Conservation (phyloP, 2,329 filamentous ascomycete species). For the Botrytis fabae region DNA sequence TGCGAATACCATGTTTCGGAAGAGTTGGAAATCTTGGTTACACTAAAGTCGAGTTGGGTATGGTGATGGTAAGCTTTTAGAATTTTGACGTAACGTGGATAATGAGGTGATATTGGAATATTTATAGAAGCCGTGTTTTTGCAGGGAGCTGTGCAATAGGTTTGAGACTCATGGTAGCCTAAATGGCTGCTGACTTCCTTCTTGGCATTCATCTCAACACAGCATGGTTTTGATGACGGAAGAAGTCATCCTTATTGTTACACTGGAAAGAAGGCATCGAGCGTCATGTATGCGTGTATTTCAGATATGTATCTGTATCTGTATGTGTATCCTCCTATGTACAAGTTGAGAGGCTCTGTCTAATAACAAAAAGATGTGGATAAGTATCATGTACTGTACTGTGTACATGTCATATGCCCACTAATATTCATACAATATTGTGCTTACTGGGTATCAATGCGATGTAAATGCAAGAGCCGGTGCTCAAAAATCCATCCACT, state of each 20-base stretch:
- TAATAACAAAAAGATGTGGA: not conserved
- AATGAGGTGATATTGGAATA: not conserved
- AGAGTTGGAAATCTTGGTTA: not conserved
- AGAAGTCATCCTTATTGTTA: not conserved
- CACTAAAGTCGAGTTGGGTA: not conserved
- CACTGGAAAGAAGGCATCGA: not conserved
- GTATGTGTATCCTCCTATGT: not conserved
- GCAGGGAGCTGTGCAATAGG: not conserved
- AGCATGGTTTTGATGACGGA: not conserved
- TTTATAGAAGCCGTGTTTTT: constrained; percentile 12
- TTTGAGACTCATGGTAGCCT: not conserved
- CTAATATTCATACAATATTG: not conserved
- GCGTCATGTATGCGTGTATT: not conserved
- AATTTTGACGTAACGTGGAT: not conserved
- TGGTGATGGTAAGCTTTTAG: not conserved
- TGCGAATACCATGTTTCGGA: not conserved
- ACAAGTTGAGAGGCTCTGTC: not conserved
- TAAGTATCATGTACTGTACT: not conserved
- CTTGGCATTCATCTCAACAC: not conserved
- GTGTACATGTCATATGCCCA: not conserved
- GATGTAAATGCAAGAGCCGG: not conserved
- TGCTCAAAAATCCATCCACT: constrained; percentile 1
- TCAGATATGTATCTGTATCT: not conserved
- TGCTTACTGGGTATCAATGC: constrained; percentile 11
- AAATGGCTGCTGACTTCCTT: constrained; percentile 15